Conservation (phyloP, 2,329 filamentous ascomycete genomes). For the Daldinia sp. region DNA sequence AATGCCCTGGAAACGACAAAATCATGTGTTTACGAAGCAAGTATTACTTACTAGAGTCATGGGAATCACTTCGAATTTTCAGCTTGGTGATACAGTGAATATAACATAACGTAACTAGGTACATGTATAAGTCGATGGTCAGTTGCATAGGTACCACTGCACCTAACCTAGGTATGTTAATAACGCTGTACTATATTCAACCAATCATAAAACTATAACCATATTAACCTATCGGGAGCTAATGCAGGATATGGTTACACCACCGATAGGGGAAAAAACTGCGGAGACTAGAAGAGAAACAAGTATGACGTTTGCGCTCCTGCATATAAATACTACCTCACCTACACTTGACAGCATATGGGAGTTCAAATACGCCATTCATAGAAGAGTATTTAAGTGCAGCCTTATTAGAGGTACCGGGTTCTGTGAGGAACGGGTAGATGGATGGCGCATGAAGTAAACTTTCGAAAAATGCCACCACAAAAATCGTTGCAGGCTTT, state of each 20-base stretch:
- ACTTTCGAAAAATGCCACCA: conserved; percentile 29
- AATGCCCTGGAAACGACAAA: background rate
- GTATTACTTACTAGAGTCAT: background rate
- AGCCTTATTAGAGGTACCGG: background rate
- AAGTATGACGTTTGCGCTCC: conserved; percentile 22
- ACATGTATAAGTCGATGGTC: background rate
- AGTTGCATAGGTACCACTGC: background rate
- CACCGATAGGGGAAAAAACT: conserved; percentile 18
- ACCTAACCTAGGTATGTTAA: background rate
- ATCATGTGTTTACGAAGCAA: background rate
- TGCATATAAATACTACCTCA: conserved; percentile 21
- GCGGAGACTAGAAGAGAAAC: conserved; percentile 10
- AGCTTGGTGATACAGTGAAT: background rate
- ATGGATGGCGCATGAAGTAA: conserved; percentile 17
- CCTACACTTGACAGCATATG: background rate
- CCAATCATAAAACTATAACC: background rate
- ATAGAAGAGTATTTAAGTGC: background rate
- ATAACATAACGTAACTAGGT: too few species aligned
- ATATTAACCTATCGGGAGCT: conserved; percentile 2
- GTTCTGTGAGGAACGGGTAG: conserved; percentile 6
- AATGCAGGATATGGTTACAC: conserved; percentile 5
- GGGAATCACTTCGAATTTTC: background rate
- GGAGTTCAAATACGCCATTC: background rate
- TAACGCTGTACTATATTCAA: too few species aligned
- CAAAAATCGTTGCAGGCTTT: conserved; percentile 61